Base-by-base conservation (phyloP, 2,329 filamentous ascomycete species). In the Exophiala xenobiotica region DNA sequence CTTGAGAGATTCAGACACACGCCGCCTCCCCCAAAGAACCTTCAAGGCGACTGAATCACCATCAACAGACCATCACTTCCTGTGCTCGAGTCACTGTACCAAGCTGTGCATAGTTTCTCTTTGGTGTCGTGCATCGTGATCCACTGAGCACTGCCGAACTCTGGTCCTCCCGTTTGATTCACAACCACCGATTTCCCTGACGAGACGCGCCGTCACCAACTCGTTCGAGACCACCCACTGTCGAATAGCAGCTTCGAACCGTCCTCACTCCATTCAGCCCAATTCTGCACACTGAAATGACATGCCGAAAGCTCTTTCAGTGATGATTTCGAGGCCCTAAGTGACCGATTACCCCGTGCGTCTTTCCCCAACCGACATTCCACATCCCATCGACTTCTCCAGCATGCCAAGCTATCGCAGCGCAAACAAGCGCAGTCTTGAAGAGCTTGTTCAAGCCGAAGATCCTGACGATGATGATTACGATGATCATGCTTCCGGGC, bases 401-500 rank as follows among this genome's bases (percentile, higher is more conserved):
- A 40, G 23, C 20, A 56, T 52, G 53, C 49, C 53, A 23, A 18
- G 35, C 23, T 29, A 46, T 31, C 51, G 43, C 11, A 24, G 41
- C 27, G 26, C 38, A 19, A 40, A 23, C 38, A 74, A 74, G 61
- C 70, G 72, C 48, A 65, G 68, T 26, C 58, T 73, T 38, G 72
- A 73, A 60, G 73, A 74, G 56, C 59, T 73, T 40, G 70, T 61
- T 45, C 68, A 67, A 51, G 70, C 69, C 49, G 74, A 73, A 6
- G 72, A 74, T 54, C 71, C 72, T 5, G 64, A 72, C 20, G 73
- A 76, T 41, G 68, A 69, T 35, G 73, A 76, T 56, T 76, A 74
- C 61, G 69, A 73, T 45, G 69, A 69, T 29, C 58, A 59, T 6
- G 62, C 60, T 4, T 64, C 65, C 46, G 65, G 37, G 53, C 67